These are phyloP conservation scores for Udeniomyces megalosporus DNA, from an alignment of 768 basidiomycete species.

Conservation along the genomic window DNA sequence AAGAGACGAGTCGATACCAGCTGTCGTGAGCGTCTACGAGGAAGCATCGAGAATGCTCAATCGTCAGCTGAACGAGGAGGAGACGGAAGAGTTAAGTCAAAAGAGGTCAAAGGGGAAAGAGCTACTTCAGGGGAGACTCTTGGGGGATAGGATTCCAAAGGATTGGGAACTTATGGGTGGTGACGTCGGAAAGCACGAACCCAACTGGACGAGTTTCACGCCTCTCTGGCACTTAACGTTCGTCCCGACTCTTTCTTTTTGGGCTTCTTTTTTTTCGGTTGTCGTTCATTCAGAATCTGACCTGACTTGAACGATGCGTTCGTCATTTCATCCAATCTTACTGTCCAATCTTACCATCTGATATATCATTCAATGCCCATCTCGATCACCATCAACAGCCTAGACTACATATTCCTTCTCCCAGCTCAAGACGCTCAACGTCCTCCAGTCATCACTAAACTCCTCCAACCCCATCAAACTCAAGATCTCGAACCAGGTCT, in stretches of 20 bases:
- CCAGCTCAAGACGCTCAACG: conserved; percentile 19
- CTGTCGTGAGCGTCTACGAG: conserved; percentile 9
- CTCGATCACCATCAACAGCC: conserved; percentile 32
- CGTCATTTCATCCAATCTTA: not conserved
- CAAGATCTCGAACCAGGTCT: conserved; percentile 53
- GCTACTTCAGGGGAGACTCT: not conserved
- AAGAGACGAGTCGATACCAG: conserved; percentile 40
- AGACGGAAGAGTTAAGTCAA: not conserved
- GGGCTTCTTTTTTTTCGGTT: not conserved
- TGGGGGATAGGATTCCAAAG: not conserved
- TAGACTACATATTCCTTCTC: conserved; percentile 82
- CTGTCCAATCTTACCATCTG: not conserved
- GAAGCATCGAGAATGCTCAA: not conserved
- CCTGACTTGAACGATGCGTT: not conserved
- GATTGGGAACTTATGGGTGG: not conserved
- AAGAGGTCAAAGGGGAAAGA: not conserved
- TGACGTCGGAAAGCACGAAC: conserved; percentile 1
- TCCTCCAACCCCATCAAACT: conserved; percentile 47
- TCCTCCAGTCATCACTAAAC: conserved; percentile 34
- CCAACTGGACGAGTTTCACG: conserved; percentile 68
- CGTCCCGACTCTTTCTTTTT: too few species aligned
- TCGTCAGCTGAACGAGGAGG: too few species aligned
- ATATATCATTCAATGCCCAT: not conserved
- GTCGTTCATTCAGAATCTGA: not conserved
- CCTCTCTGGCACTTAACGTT: conserved; percentile 26